Percentiles rank a stretch among this genome's conserved stretches.
These are phyloP conservation scores for Jacaranda copaia DNA, from an alignment of 257 asterid genomes.

Conservation along the genomic window DNA sequence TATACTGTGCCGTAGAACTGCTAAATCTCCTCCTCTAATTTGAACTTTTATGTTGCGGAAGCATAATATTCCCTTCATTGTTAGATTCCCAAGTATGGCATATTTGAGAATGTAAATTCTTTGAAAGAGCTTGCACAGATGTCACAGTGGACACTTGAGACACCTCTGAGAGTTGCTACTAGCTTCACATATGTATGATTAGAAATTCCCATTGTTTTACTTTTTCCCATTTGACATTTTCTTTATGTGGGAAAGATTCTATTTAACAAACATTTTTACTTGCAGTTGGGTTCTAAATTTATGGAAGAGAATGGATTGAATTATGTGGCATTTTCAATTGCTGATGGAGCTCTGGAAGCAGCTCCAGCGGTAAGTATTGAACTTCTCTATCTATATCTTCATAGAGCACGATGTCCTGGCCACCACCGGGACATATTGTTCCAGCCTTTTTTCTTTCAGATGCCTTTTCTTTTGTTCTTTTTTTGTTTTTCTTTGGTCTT, in stretches of 20 bases:
- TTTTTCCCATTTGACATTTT: slow-evolving; percentile 18
- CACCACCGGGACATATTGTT: background rate
- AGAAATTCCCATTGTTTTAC: slow-evolving; percentile 21
- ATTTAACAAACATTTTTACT: slow-evolving; percentile 30
- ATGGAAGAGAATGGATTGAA: slow-evolving; percentile 83
- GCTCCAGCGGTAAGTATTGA: slow-evolving; percentile 84
- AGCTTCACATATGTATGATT: slow-evolving; percentile 86
- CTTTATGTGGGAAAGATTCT: slow-evolving; percentile 7
- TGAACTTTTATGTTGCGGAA: slow-evolving; percentile 30
- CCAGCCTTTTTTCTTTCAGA: background rate
- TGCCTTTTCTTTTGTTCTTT: background rate
- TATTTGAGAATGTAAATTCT: slow-evolving; percentile 90
- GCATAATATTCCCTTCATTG: slow-evolving; percentile 28
- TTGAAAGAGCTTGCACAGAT: slow-evolving; percentile 83
- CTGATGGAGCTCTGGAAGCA: slow-evolving; percentile 99
- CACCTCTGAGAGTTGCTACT: slow-evolving; percentile 97
- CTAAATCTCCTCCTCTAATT: background rate
- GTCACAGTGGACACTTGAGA: slow-evolving; percentile 97
- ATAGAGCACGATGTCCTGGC: slow-evolving; percentile 11
- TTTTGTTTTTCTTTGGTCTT: background rate
- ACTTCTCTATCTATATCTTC: slow-evolving; percentile 26
- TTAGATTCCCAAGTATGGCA: slow-evolving; percentile 97
- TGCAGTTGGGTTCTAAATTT: slow-evolving; percentile 91
- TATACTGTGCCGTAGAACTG: slow-evolving; percentile 13
- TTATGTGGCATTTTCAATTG: slow-evolving; percentile 85